phyloP scores from a whole-genome alignment of 2,329 filamentous ascomycete species.

The Arthrobotrys conoides region DNA sequence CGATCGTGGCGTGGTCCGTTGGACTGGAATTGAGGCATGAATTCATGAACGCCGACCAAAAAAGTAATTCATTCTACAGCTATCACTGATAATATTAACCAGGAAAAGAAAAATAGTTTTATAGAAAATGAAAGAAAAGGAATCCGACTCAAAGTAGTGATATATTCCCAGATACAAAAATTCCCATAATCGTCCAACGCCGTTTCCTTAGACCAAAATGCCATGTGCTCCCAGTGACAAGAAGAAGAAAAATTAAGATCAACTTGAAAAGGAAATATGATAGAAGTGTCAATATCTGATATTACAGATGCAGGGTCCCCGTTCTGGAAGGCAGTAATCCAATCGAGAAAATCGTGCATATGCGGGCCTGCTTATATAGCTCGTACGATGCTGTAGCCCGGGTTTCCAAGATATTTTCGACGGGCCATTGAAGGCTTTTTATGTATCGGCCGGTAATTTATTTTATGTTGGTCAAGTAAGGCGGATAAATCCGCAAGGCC shows the following conservation, averaged over 20 bases:
- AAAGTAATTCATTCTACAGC: constrained; percentile 15
- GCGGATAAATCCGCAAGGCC: background rate
- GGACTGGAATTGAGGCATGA: constrained; percentile 26
- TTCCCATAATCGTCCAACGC: constrained; percentile 18
- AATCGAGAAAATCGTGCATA: constrained; percentile 13
- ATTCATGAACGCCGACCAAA: constrained; percentile 54
- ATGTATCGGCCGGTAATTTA: background rate
- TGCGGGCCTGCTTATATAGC: background rate
- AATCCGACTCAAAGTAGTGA: constrained; percentile 5
- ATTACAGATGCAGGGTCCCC: background rate
- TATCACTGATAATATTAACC: background rate
- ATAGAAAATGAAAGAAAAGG: constrained; percentile 11
- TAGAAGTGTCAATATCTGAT: background rate
- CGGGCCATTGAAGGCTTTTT: background rate
- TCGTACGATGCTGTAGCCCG: constrained; percentile 1
- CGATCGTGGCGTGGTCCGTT: constrained; percentile 22
- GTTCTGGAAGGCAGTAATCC: constrained; percentile 42
- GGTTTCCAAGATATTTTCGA: background rate
- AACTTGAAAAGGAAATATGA: background rate
- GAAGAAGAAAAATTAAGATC: background rate
- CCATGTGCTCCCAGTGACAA: constrained; percentile 2
- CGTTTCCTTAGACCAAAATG: constrained; percentile 19
- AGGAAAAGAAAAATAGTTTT: constrained; percentile 3
- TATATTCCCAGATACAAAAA: constrained; percentile 14
- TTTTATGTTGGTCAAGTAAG: background rate